Evolutionary conservation across 371 early-diverging fungal species (phyloP).

Genomic region (Apophysomyces sp.): DNA sequence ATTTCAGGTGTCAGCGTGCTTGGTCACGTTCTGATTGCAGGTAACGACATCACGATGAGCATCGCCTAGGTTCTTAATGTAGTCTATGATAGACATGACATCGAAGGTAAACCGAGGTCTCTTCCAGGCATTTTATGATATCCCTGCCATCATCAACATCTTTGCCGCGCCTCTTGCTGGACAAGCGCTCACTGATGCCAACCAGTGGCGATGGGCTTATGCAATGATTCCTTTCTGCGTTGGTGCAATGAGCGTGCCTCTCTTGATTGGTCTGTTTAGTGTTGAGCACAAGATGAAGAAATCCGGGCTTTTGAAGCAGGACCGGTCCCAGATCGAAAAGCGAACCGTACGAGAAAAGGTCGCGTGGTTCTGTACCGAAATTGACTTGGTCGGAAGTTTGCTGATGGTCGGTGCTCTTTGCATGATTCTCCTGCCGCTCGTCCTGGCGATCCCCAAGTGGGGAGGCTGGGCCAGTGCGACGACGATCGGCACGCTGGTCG

Average conservation of each 20-base stretch:
- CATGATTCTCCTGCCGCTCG: constrained; percentile 40
- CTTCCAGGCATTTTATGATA: constrained; percentile 33
- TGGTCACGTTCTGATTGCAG: constrained; percentile 46
- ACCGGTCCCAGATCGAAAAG: constrained; percentile 6
- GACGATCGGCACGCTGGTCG: constrained; percentile 28
- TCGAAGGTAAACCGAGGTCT: constrained; percentile 17
- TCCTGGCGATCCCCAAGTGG: constrained; percentile 32
- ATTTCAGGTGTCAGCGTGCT: constrained; percentile 36
- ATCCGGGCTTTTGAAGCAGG: neutral
- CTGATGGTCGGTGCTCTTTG: constrained; percentile 35
- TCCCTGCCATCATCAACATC: constrained; percentile 35
- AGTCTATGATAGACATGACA: constrained; percentile 21
- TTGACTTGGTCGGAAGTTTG: constrained; percentile 43
- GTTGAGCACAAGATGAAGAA: constrained; percentile 20
- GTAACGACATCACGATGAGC: constrained; percentile 8
- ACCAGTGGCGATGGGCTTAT: constrained; percentile 23
- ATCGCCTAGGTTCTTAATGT: neutral
- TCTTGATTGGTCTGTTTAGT: constrained; percentile 28
- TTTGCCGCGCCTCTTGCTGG: constrained; percentile 29
- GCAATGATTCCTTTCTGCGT: constrained; percentile 22
- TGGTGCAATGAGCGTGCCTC: constrained; percentile 27
- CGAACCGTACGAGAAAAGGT: neutral
- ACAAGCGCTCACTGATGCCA: constrained; percentile 7
- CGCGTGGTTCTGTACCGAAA: constrained; percentile 32
- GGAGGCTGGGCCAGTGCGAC: constrained; percentile 37